phyloP scores from a whole-genome alignment of 176 grass and related monocot genomes.

The Triticum turgidum region DNA sequence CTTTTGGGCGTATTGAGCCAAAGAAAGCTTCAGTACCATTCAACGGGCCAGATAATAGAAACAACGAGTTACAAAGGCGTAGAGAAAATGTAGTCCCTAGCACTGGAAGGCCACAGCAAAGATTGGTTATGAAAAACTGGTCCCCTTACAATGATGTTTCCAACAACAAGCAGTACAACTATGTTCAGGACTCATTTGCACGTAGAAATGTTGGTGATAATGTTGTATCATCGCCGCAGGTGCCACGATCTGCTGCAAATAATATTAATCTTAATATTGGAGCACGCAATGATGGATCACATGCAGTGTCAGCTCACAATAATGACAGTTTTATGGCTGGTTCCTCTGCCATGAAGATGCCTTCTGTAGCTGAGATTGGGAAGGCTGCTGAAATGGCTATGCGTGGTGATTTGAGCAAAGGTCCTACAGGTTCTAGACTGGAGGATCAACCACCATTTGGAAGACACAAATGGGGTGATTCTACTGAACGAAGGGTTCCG shows the following conservation, averaged over 20 bases:
- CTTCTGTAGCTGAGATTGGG: conserved; percentile 35
- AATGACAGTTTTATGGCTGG: conserved; percentile 48
- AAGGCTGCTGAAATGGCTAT: conserved; percentile 46
- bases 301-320: conserved; percentile 38
- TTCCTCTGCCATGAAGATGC: conserved; percentile 48
- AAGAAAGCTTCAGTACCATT: conserved; percentile 48
- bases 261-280: conserved; percentile 59
- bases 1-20: conserved; percentile 49
- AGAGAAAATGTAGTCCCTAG: conserved; percentile 72
- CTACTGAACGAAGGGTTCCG: conserved; percentile 32
- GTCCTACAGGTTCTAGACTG: conserved; percentile 38
- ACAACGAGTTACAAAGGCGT: conserved; percentile 62
- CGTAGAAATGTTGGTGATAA: conserved; percentile 66
- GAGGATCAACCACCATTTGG: conserved; percentile 34
- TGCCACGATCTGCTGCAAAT: conserved; percentile 51
- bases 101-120: conserved; percentile 70
- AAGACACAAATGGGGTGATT: conserved; percentile 43
- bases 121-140: conserved; percentile 91
- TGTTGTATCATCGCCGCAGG: conserved; percentile 66
- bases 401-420: conserved; percentile 47
- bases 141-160: conserved; percentile 96
- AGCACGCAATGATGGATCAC: conserved; percentile 45
- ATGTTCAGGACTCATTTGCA: conserved; percentile 49
- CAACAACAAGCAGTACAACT: conserved; percentile 81
- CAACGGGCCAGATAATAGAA: conserved; percentile 58